Conservation (phyloP, 1,139 yeast genomes). For the Blastobotrys arbuscula region DNA sequence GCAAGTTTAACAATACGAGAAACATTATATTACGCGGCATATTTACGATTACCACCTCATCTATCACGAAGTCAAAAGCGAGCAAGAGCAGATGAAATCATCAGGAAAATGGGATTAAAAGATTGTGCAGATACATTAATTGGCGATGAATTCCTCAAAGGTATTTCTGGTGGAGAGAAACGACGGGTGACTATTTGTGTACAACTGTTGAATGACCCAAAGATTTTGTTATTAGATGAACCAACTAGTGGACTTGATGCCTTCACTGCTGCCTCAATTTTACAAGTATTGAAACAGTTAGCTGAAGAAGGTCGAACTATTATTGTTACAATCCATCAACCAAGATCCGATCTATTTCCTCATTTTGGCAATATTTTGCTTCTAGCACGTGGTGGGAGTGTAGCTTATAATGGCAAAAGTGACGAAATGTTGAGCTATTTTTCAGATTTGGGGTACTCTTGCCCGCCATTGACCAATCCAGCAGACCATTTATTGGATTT, state of each 20-base stretch:
- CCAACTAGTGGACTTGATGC: constrained; percentile 89
- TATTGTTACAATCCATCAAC: constrained; percentile 80
- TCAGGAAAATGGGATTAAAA: constrained; percentile 60
- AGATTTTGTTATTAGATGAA: constrained; percentile 69
- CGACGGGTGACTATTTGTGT: constrained; percentile 78
- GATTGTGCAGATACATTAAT: constrained; percentile 75
- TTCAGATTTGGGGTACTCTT: constrained; percentile 39
- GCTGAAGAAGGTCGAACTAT: constrained; percentile 64
- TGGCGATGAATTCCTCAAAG: constrained; percentile 66
- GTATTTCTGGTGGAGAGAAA: constrained; percentile 84
- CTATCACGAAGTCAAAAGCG: constrained; percentile 28
- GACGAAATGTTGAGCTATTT: constrained; percentile 48
- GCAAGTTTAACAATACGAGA: constrained; percentile 72
- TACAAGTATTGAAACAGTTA: constrained; percentile 53
- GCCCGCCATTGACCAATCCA: constrained; percentile 48
- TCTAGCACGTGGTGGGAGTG: constrained; percentile 52
- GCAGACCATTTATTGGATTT: constrained; percentile 66
- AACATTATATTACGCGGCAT: constrained; percentile 68
- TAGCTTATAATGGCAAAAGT: constrained; percentile 55
- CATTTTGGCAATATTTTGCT: constrained; percentile 67
- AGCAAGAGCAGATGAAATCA: constrained; percentile 48
- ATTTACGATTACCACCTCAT: constrained; percentile 45
- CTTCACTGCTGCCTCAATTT: constrained; percentile 66
- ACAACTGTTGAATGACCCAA: constrained; percentile 67
- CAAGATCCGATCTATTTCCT: constrained; percentile 66